Evolutionary conservation across 768 basidiomycete species (phyloP).

Genomic region (Tylopilus sp.): DNA sequence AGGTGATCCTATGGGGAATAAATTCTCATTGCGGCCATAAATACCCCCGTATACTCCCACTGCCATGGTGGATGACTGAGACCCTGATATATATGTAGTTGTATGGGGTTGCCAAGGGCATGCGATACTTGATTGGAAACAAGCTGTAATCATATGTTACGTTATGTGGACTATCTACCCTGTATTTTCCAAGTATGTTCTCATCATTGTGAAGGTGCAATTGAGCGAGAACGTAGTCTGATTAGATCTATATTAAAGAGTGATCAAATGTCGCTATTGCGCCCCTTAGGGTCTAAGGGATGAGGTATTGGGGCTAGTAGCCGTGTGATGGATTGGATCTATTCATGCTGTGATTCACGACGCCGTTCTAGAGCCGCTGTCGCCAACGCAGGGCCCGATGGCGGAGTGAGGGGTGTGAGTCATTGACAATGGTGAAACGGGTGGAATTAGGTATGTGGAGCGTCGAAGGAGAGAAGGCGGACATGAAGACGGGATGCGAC

Average conservation of each 20-base stretch:
- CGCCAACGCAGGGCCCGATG: constrained; percentile 1
- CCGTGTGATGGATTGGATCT: not conserved
- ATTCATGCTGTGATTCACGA: constrained; percentile 3
- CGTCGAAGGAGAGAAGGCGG: constrained; percentile 12
- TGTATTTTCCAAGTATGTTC: not conserved
- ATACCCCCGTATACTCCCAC: constrained; percentile 26
- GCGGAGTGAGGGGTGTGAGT: not conserved
- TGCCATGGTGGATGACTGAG: constrained; percentile 8
- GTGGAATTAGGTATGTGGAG: constrained; percentile 2
- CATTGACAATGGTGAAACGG: not conserved
- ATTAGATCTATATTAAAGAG: constrained; percentile 1
- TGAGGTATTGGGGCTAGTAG: not conserved
- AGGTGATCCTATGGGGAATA: constrained; percentile 22
- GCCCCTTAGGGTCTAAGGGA: not conserved
- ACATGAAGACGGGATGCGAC: constrained; percentile 11
- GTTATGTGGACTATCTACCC: constrained; percentile 9
- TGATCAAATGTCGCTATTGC: constrained; percentile 2
- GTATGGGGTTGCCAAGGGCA: constrained; percentile 10
- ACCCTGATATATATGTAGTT: constrained; percentile 8
- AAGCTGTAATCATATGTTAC: constrained; percentile 19
- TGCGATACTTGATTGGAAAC: constrained; percentile 6
- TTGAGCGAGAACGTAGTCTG: not conserved
- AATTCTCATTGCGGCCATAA: constrained; percentile 23
- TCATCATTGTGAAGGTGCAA: not conserved
- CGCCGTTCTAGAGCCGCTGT: constrained; percentile 17